phyloP scores from a whole-genome alignment of 208 protist genomes.

The Trypanosoma grayi region DNA sequence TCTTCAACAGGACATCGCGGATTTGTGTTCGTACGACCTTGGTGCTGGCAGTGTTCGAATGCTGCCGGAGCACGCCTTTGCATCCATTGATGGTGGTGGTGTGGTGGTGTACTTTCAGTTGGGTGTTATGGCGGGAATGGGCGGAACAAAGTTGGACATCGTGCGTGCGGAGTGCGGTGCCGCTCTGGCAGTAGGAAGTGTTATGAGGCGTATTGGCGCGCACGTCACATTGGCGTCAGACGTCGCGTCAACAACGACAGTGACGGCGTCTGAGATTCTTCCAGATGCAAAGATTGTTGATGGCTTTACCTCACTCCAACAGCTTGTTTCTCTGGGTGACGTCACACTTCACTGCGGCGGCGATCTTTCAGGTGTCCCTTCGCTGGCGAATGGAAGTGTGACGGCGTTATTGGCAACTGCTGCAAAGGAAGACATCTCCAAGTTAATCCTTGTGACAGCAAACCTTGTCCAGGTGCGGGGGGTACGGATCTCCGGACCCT shows the following conservation, averaged over 20 bases:
- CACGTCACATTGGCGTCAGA: not conserved
- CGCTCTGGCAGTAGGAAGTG: not conserved
- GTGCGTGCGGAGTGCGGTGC: not conserved
- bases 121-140: not conserved
- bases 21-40: not conserved
- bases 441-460: not conserved
- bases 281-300: slow-evolving; percentile 1
- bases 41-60: slow-evolving; percentile 1
- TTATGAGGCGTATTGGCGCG: not conserved
- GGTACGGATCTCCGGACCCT: not conserved
- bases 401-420: not conserved
- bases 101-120: not conserved
- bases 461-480: not conserved
- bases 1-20: not conserved
- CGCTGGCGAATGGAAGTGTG: too few species aligned
- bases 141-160: not conserved
- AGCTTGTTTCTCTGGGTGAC: slow-evolving; percentile 1
- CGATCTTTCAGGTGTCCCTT: too few species aligned
- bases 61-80: not conserved
- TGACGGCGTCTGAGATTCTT: not conserved
- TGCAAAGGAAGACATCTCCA: slow-evolving; percentile 1
- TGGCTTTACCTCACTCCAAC: not conserved
- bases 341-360: slow-evolving; percentile 2
- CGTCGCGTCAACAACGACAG: too few species aligned
- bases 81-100: not conserved